These are phyloP conservation scores for Achaetomium macrosporum DNA, from an alignment of 2,329 filamentous ascomycete genomes.

Conservation along the genomic window DNA sequence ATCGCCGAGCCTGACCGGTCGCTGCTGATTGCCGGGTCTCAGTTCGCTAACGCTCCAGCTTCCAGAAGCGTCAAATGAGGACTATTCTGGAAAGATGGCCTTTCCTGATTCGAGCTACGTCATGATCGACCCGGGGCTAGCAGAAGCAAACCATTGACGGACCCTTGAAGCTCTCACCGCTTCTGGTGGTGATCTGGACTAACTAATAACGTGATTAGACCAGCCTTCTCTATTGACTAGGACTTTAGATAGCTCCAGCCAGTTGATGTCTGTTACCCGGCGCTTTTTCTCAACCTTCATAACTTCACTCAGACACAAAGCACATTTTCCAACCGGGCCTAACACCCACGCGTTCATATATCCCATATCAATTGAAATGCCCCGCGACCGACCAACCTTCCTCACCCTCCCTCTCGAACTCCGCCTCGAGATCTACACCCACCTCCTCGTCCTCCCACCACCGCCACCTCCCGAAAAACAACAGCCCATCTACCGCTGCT, in stretches of 20 bases:
- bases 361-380: background rate
- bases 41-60: too few relatives aligned
- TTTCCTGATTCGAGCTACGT: conserved; percentile 12
- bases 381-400: conserved; percentile 23
- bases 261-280: too few relatives aligned
- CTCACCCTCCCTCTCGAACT: conserved; percentile 41
- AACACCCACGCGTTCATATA: too few relatives aligned
- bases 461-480: conserved; percentile 1
- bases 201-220: too few relatives aligned
- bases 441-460: conserved; percentile 36
- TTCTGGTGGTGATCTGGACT: background rate
- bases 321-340: too few relatives aligned
- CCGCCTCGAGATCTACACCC: conserved; percentile 41
- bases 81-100: background rate
- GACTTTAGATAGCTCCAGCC: too few relatives aligned
- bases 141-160: background rate
- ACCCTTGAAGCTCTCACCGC: conserved; percentile 5
- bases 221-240: too few relatives aligned
- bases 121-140: background rate
- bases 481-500: conserved; percentile 9
- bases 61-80: background rate
- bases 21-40: too few relatives aligned
- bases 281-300: too few relatives aligned
- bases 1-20: too few relatives aligned
- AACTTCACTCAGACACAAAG: too few relatives aligned